Percentiles rank a stretch among this genome's conserved stretches.
These are phyloP conservation scores for Gymnopus androsaceus DNA, from an alignment of 1,284 basidiomycete genomes.

Conservation along the genomic window DNA sequence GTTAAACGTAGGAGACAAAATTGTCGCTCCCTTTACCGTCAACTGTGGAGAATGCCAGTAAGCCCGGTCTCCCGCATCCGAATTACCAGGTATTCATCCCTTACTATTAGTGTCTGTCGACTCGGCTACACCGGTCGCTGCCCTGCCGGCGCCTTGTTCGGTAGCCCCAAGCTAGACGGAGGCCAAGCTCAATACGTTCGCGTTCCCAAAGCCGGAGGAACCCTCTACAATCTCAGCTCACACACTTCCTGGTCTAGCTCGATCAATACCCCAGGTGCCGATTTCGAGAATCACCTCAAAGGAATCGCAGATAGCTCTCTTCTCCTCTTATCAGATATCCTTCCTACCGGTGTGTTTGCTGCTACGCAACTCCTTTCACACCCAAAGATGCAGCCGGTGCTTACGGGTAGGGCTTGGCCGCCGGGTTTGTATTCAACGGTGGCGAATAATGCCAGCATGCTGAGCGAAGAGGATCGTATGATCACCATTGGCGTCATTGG, in stretches of 20 bases:
- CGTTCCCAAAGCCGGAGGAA: slow-evolving; percentile 79
- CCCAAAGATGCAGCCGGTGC: slow-evolving; percentile 61
- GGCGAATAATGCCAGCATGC: slow-evolving; percentile 24
- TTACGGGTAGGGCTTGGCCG: slow-evolving; percentile 62
- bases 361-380: slow-evolving; percentile 72
- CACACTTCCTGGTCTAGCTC: slow-evolving; percentile 39
- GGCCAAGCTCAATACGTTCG: slow-evolving; percentile 88
- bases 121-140: slow-evolving; percentile 81
- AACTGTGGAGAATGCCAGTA: slow-evolving; percentile 83
- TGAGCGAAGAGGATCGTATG: slow-evolving; percentile 44
- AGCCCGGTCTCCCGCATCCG: slow-evolving; percentile 30
- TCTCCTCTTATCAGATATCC: slow-evolving; percentile 78
- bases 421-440: slow-evolving; percentile 36
- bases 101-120: slow-evolving; percentile 62
- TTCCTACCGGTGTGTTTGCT: slow-evolving; percentile 79
- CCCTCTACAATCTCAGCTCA: slow-evolving; percentile 68
- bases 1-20: slow-evolving; percentile 77
- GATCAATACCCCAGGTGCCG: slow-evolving; percentile 33
- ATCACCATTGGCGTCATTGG: slow-evolving; percentile 69
- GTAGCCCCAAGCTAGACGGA: slow-evolving; percentile 72
- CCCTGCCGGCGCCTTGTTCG: slow-evolving; percentile 67
- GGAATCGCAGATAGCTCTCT: slow-evolving; percentile 59
- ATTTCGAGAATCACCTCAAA: slow-evolving; percentile 36
- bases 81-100: neutral
- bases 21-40: slow-evolving; percentile 86